These are phyloP conservation scores for Phytophthora hybrid DNA, from an alignment of 352 stramenopile species.

Conservation along the genomic window DNA sequence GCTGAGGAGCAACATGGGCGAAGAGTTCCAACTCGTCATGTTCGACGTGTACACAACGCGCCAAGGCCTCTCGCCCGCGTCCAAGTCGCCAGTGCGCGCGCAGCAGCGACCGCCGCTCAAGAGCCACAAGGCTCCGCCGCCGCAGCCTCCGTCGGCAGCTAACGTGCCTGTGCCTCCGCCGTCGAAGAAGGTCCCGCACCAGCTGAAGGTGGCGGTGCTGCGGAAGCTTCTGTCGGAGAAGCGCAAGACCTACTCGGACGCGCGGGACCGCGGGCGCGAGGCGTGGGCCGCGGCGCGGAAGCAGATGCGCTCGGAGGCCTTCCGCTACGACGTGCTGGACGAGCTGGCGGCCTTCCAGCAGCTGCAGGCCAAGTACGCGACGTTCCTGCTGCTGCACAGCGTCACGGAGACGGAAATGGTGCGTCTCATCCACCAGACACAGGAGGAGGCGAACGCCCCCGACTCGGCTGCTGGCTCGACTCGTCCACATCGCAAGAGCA, in stretches of 20 bases:
- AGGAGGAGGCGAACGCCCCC: slow-evolving; percentile 30
- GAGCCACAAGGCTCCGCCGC: background rate
- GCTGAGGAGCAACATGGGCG: slow-evolving; percentile 51
- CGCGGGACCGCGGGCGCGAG: slow-evolving; percentile 48
- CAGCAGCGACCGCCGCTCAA: background rate
- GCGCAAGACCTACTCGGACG: slow-evolving; percentile 56
- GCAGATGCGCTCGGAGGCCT: slow-evolving; percentile 62
- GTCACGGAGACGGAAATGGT: slow-evolving; percentile 73
- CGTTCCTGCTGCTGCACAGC: slow-evolving; percentile 73
- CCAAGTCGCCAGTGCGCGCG: slow-evolving; percentile 8
- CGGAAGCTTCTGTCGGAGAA: slow-evolving; percentile 71
- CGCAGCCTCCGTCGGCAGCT: background rate
- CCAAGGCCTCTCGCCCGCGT: slow-evolving; percentile 18
- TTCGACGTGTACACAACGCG: slow-evolving; percentile 61
- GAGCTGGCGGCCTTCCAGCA: slow-evolving; percentile 70
- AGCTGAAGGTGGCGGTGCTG: slow-evolving; percentile 61
- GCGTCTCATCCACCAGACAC: slow-evolving; percentile 57
- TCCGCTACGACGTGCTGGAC: slow-evolving; percentile 77
- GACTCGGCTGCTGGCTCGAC: background rate
- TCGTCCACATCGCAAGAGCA: slow-evolving; percentile 7
- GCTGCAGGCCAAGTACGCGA: slow-evolving; percentile 66
- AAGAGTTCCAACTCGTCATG: slow-evolving; percentile 70
- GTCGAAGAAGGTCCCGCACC: slow-evolving; percentile 58
- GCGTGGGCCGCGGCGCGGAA: slow-evolving; percentile 60
- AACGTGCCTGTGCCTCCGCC: slow-evolving; percentile 17